These are phyloP conservation scores for Ogataea dorogensis DNA, from an alignment of 805 yeast species.

Conservation along the genomic window DNA sequence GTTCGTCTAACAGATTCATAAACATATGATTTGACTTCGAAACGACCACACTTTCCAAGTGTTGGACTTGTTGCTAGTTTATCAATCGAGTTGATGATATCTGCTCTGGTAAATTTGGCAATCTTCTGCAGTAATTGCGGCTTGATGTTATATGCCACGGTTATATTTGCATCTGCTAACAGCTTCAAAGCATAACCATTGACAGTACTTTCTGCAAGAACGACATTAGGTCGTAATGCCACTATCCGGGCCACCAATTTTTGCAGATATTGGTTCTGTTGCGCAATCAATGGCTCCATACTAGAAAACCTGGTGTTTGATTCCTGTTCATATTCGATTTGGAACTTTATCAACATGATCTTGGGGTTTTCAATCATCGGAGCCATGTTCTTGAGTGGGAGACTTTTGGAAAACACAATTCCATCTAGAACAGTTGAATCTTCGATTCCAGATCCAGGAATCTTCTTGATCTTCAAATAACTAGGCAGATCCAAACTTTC, in stretches of 20 bases:
- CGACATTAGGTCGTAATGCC: conserved; percentile 72
- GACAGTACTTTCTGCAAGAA: conserved; percentile 75
- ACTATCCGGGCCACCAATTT: conserved; percentile 77
- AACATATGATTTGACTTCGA: conserved; percentile 68
- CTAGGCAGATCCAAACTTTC: conserved; percentile 84
- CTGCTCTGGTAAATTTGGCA: conserved; percentile 77
- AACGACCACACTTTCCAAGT: conserved; percentile 70
- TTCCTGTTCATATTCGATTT: conserved; percentile 77
- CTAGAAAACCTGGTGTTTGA: conserved; percentile 53
- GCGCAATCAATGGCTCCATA: conserved; percentile 78
- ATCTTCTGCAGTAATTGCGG: conserved; percentile 78
- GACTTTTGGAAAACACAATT: conserved; percentile 74
- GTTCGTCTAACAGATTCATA: conserved; percentile 60
- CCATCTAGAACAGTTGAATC: conserved; percentile 73
- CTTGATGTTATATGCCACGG: conserved; percentile 79
- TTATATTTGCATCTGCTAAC: conserved; percentile 69
- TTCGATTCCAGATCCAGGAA: conserved; percentile 68
- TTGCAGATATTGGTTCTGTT: conserved; percentile 79
- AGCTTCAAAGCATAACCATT: conserved; percentile 78
- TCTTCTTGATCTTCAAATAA: conserved; percentile 81
- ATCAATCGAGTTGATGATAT: conserved; percentile 82
- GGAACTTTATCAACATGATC: conserved; percentile 82
- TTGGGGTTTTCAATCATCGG: conserved; percentile 60
- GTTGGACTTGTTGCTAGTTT: conserved; percentile 69
- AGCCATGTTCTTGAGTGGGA: conserved; percentile 82